Evolutionary conservation across 1,139 yeast genomes (phyloP), one percentile per base, ranked within the genome.

Genomic region (Saccharomyces hybrid): DNA sequence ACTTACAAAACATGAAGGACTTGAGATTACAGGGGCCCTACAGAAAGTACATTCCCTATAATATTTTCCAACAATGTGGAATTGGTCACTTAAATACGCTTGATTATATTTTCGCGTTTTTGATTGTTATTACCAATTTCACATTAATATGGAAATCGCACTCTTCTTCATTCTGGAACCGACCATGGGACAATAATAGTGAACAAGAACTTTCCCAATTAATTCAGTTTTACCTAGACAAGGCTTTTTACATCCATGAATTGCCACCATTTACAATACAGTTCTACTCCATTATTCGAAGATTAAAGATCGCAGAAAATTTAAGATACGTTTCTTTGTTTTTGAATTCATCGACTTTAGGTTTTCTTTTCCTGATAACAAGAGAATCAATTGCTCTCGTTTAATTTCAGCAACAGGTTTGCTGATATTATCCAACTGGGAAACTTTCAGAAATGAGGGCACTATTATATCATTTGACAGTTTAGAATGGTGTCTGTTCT

Each of bases 381-480:
- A 76, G 85, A 64, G 73, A 13, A 69, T 76, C 41, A 79, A 78
- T 13, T 76, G 81, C 48, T 68, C 79, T 31, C 63, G 75, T 5
- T 13, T 64, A 0, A 69, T 80, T 8, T 73, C 86, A 0, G 59
- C 76, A 8, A 66, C 78, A 34, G 82, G 82, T 0, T 64, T 81
- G 0, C 55, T 72, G 0, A 59, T 83, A 51, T 69, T 85, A 5
- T 62, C 76, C 0, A 63, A 81, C 50, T 89, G 86, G 60, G 81
- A 80, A 58, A 71, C 87, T 1, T 68, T 81, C 50, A 75, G 79
- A 3, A 71, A 80, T 1, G 80, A 79, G 58, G 73, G 82, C 1
- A 71, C 84, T 53, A 68, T 73, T 44, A 72, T 84, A 34, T 71
- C 83, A 51, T 66, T 78, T 11, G 85, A 82, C 57, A 66, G 82